phyloP scores from a whole-genome alignment of 208 protist genomes.

The Crithidia mellificae region DNA sequence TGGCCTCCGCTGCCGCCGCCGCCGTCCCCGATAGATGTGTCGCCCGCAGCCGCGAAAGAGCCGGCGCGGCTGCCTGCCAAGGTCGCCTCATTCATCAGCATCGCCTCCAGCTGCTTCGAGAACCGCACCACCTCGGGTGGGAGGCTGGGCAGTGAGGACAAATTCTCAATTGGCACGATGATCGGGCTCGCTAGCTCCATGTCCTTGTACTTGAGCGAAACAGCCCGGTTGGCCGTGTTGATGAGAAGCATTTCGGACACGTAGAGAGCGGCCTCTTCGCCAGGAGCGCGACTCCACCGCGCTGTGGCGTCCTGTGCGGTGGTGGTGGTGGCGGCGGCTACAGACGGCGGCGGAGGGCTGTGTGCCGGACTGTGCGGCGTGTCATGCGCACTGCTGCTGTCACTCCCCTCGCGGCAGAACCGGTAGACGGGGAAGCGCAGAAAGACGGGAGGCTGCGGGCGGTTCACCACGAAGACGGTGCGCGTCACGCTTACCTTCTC shows the following conservation, averaged over 20 bases:
- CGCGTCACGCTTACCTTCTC: constrained; percentile 62
- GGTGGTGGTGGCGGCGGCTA: no score
- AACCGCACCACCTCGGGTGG: constrained; percentile 30
- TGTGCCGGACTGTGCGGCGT: not conserved
- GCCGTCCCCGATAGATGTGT: not conserved
- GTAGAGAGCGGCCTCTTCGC: constrained; percentile 25
- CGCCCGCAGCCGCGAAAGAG: constrained; percentile 10
- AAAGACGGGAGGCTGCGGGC: constrained; percentile 32
- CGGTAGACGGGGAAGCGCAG: constrained; percentile 61
- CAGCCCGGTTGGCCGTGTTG: constrained; percentile 24
- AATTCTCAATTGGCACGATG: constrained; percentile 25
- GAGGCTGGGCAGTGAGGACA: constrained; percentile 34
- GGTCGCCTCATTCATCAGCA: constrained; percentile 29
- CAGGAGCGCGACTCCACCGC: constrained; percentile 30
- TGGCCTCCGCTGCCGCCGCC: no score
- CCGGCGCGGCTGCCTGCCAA: constrained; percentile 3
- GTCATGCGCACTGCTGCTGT: no score
- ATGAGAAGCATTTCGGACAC: constrained; percentile 44
- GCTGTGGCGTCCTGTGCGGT: not conserved
- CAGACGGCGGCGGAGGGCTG: not conserved
- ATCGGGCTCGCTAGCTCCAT: constrained; percentile 26
- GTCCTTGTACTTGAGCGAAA: constrained; percentile 48
- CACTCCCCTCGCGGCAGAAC: constrained; percentile 21
- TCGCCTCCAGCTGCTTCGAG: constrained; percentile 37
- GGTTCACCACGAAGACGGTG: constrained; percentile 73